These are phyloP conservation scores for Leccinum uliginosum DNA, from an alignment of 768 basidiomycete species.

Conservation along the genomic window DNA sequence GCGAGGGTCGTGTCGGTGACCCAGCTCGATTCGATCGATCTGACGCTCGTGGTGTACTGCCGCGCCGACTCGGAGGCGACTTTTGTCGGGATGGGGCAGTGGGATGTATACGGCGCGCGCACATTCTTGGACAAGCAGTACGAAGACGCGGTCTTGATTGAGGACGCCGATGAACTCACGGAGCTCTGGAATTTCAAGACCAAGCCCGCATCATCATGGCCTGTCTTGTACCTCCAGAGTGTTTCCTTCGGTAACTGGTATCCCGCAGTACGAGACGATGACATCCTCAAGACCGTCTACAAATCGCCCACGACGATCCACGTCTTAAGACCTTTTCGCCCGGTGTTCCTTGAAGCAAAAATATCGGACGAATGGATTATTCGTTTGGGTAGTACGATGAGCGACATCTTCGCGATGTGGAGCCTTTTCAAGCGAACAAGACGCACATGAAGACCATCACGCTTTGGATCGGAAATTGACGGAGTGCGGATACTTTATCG, in stretches of 20 bases:
- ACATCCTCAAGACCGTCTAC: constrained; percentile 92
- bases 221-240: constrained; percentile 65
- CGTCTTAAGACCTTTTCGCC: too few species aligned
- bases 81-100: constrained; percentile 91
- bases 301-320: constrained; percentile 95
- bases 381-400: too few species aligned
- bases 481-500: too few species aligned
- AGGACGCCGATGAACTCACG: constrained; percentile 86
- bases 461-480: too few species aligned
- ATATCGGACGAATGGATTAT: too few species aligned
- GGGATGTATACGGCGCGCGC: constrained; percentile 90
- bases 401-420: too few species aligned
- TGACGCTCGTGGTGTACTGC: constrained; percentile 92
- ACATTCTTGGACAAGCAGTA: constrained; percentile 86
- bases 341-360: too few species aligned
- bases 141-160: constrained; percentile 80
- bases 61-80: constrained; percentile 96
- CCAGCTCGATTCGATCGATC: constrained; percentile 95
- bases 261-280: constrained; percentile 72
- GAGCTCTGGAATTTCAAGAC: constrained; percentile 93
- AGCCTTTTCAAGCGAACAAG: too few species aligned
- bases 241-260: neutral
- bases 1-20: constrained; percentile 88
- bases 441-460: too few species aligned
- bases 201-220: constrained; percentile 90